Percentiles rank a stretch among this genome's conserved stretches.
Evolutionary conservation across 2,329 filamentous ascomycete species (phyloP).

Genomic region (Microascus cirrosus): DNA sequence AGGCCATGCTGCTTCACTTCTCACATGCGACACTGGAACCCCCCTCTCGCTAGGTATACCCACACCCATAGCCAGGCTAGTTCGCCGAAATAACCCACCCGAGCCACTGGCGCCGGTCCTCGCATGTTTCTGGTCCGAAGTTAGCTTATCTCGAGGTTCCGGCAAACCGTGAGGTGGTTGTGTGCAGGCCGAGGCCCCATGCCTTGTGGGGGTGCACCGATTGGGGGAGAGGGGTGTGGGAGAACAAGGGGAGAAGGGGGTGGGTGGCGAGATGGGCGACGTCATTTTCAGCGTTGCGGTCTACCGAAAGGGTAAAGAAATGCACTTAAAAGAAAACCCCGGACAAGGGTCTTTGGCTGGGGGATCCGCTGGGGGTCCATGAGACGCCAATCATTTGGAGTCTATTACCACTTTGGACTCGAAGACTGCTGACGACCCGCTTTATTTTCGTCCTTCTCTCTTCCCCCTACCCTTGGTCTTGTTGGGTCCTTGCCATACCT

Average conservation of each 20-base stretch:
- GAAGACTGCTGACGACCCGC: not conserved
- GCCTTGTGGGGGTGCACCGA: slow-evolving; percentile 2
- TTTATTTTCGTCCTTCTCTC: not conserved
- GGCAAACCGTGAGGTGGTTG: too few relatives aligned
- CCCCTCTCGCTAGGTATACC: not conserved
- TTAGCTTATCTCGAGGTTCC: slow-evolving; percentile 1
- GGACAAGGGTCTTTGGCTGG: not conserved
- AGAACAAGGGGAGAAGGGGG: not conserved
- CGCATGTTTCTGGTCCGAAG: not conserved
- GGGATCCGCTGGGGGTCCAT: not conserved
- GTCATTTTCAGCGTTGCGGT: not conserved
- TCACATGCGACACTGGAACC: not conserved
- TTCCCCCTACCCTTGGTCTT: not conserved
- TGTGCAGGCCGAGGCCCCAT: not conserved
- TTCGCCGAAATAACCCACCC: not conserved
- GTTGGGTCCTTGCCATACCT: too few relatives aligned
- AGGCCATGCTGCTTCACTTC: not conserved
- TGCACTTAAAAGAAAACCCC: not conserved
- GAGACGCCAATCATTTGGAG: not conserved
- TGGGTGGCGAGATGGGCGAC: not conserved
- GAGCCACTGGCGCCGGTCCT: not conserved
- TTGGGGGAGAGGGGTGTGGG: not conserved
- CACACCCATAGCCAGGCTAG: not conserved
- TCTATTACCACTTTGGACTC: slow-evolving; percentile 1
- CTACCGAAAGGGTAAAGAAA: not conserved